Percentiles rank a stretch among this genome's conserved stretches.
Evolutionary conservation across 106 monocot species (phyloP).

Genomic region (Alisma plantagoaquatica): DNA sequence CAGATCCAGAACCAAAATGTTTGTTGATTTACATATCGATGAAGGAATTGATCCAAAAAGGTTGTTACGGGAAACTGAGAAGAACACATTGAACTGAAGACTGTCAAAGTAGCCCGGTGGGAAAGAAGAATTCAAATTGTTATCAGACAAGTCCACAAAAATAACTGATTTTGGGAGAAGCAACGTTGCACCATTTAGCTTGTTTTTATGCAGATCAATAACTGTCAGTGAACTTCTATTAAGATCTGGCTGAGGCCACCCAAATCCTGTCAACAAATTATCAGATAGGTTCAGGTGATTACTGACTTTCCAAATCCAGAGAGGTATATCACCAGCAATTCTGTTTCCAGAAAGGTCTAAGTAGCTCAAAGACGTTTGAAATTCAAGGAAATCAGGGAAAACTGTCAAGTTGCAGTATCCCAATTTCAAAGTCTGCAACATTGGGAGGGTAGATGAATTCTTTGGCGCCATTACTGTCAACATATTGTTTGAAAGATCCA

Average conservation of each 20-base stretch:
- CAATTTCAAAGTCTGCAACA: constrained; percentile 23
- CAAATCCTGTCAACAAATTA: constrained; percentile 45
- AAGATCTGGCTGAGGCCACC: constrained; percentile 19
- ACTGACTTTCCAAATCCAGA: constrained; percentile 54
- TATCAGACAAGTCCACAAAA: constrained; percentile 61
- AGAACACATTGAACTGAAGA: constrained; percentile 27
- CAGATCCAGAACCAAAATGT: constrained; percentile 53
- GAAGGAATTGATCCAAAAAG: constrained; percentile 44
- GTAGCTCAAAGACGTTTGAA: constrained; percentile 10
- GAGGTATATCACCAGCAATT: constrained; percentile 51
- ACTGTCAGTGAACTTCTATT: neutral
- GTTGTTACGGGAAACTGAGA: constrained; percentile 41
- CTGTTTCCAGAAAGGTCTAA: constrained; percentile 61
- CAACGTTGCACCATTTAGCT: constrained; percentile 41
- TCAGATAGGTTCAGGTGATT: constrained; percentile 46
- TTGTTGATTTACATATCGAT: constrained; percentile 37
- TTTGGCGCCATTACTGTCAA: constrained; percentile 15
- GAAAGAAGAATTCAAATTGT: constrained; percentile 39
- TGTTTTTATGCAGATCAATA: constrained; percentile 65
- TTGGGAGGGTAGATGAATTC: constrained; percentile 16
- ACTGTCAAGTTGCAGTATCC: constrained; percentile 40
- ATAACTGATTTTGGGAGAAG: constrained; percentile 24
- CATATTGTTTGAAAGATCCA: constrained; percentile 48
- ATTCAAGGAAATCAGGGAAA: constrained; percentile 35
- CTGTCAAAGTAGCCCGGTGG: constrained; percentile 20